Percentiles rank a stretch among this genome's conserved stretches.
phyloP scores from a whole-genome alignment of 176 grass and related monocot genomes.

The Rhynchospora tenuis region DNA sequence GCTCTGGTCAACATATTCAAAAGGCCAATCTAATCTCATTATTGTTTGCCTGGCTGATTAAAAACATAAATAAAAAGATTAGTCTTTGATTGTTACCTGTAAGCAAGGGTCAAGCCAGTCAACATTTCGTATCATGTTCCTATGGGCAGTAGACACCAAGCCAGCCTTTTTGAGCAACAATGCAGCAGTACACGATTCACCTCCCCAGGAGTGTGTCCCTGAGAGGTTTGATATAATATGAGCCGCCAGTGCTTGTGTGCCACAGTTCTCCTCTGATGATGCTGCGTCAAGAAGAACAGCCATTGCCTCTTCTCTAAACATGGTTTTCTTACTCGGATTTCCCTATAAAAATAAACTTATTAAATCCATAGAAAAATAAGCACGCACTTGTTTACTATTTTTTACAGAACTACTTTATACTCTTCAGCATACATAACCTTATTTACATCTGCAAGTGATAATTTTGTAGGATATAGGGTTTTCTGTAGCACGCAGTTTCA shows the following conservation, averaged over 20 bases:
- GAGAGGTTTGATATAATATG: conserved; percentile 73
- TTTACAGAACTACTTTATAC: not conserved
- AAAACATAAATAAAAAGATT: not conserved
- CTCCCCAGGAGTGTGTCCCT: conserved; percentile 91
- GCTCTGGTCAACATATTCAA: not conserved
- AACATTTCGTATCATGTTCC: conserved; percentile 77
- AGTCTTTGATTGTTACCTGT: conserved; percentile 46
- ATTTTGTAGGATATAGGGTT: not conserved
- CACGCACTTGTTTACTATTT: not conserved
- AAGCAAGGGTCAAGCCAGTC: conserved; percentile 87
- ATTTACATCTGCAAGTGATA: not conserved
- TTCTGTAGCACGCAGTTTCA: not conserved
- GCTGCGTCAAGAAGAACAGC: conserved; percentile 63
- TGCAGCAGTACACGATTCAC: conserved; percentile 73
- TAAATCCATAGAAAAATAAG: not conserved
- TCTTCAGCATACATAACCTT: not conserved
- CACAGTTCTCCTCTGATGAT: conserved; percentile 44
- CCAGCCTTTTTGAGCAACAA: conserved; percentile 79
- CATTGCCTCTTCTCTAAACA: conserved; percentile 78
- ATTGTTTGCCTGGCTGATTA: conserved; percentile 10
- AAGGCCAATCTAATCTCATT: not conserved
- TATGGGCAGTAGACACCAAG: conserved; percentile 54
- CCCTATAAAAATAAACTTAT: conserved; percentile 32
- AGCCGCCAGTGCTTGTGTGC: conserved; percentile 64
- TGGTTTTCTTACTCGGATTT: conserved; percentile 43